Evolutionary conservation across 2,329 filamentous ascomycete genomes (phyloP).

Genomic region (Aulographum hederae): DNA sequence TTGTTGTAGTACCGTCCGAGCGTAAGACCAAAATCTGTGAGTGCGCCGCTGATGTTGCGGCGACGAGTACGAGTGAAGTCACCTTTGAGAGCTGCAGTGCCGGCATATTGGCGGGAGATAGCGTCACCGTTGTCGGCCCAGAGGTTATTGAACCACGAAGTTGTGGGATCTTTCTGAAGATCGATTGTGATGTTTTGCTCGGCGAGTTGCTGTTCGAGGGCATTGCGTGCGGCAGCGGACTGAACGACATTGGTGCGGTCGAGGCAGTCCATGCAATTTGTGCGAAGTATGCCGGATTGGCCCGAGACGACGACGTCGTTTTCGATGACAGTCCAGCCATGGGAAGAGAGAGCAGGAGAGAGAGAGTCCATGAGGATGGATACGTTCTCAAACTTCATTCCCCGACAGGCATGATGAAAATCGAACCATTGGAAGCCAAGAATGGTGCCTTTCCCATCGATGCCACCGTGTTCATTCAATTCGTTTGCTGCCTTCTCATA

Average conservation of each 20-base stretch:
- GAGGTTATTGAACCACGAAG: slow-evolving; percentile 84
- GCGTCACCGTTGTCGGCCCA: slow-evolving; percentile 98
- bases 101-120: slow-evolving; percentile 88
- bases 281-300: slow-evolving; percentile 68
- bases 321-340: slow-evolving; percentile 50
- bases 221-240: slow-evolving; percentile 70
- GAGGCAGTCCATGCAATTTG: slow-evolving; percentile 97
- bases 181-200: slow-evolving; percentile 60
- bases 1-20: slow-evolving; percentile 66
- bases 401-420: slow-evolving; percentile 79
- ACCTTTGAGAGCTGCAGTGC: slow-evolving; percentile 86
- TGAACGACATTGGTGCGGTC: slow-evolving; percentile 94
- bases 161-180: slow-evolving; percentile 57
- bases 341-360: slow-evolving; percentile 44
- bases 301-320: slow-evolving; percentile 16
- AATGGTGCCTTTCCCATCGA: slow-evolving; percentile 26
- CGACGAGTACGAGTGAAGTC: slow-evolving; percentile 89
- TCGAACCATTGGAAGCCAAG: slow-evolving; percentile 90
- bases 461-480: slow-evolving; percentile 44
- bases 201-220: slow-evolving; percentile 63
- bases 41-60: slow-evolving; percentile 72
- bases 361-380: slow-evolving; percentile 57
- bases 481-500: slow-evolving; percentile 52
- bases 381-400: slow-evolving; percentile 97
- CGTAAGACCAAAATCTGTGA: slow-evolving; percentile 82